Percentiles rank a stretch among this genome's conserved stretches.
Conservation (phyloP, 176 grass and related monocot genomes). For the Musa schizocarpa region DNA sequence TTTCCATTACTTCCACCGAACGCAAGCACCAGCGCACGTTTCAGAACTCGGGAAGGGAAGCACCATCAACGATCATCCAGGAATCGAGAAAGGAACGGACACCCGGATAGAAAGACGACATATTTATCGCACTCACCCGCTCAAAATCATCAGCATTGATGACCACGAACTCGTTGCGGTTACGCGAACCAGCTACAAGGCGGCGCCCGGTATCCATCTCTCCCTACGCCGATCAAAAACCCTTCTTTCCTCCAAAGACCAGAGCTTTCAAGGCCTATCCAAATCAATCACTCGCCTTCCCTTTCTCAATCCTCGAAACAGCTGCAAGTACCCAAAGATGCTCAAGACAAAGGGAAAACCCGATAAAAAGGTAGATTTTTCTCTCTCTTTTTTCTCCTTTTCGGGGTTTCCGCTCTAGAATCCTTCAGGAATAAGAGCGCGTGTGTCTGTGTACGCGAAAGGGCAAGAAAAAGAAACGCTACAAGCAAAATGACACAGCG, state of each 20-base stretch:
- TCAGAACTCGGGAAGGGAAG: background rate
- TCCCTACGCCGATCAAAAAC: background rate
- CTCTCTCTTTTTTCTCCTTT: background rate
- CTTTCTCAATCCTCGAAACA: background rate
- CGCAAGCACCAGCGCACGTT: background rate
- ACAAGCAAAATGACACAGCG: background rate
- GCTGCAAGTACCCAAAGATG: background rate
- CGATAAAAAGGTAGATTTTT: background rate
- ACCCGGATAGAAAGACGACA: background rate
- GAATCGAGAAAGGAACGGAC: background rate
- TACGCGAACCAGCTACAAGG: constrained; percentile 33
- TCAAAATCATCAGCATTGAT: constrained; percentile 40
- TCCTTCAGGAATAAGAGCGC: background rate
- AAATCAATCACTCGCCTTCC: background rate
- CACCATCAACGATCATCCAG: background rate
- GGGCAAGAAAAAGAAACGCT: background rate
- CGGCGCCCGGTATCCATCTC: constrained; percentile 32
- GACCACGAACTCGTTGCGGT: constrained; percentile 34
- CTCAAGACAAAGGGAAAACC: background rate
- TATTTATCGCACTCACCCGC: constrained; percentile 21
- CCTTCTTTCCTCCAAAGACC: background rate
- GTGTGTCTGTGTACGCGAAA: too few species aligned
- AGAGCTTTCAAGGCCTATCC: background rate
- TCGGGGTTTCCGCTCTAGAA: background rate
- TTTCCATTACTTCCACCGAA: background rate